Conservation (phyloP, 1,139 yeast species). For the Saccharomyces hybrid region DNA sequence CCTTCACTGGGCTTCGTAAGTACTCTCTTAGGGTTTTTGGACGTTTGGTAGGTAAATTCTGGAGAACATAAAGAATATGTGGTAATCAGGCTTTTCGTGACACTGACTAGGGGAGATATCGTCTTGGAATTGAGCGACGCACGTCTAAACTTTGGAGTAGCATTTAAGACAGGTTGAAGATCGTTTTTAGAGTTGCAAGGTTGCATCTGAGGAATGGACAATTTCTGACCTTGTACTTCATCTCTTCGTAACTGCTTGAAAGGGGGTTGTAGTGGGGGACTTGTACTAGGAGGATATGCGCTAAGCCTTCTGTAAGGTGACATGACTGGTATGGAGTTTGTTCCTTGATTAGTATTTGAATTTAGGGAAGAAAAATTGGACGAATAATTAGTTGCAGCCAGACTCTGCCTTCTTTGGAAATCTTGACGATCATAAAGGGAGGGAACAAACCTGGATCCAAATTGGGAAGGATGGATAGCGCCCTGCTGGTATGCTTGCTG, state of each 20-base stretch:
- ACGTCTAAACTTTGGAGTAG: constrained; percentile 70
- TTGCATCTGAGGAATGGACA: constrained; percentile 25
- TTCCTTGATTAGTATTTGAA: background rate
- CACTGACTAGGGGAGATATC: constrained; percentile 76
- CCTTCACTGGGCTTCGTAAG: constrained; percentile 91
- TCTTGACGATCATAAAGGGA: constrained; percentile 23
- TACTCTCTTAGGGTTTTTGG: constrained; percentile 85
- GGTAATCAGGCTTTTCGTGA: constrained; percentile 69
- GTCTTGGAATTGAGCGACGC: constrained; percentile 73
- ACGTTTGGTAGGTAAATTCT: constrained; percentile 71
- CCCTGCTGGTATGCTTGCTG: constrained; percentile 11
- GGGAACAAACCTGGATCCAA: constrained; percentile 8
- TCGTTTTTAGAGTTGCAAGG: constrained; percentile 36
- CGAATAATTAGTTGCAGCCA: constrained; percentile 16
- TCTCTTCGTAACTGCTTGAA: constrained; percentile 21
- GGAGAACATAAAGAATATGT: constrained; percentile 87
- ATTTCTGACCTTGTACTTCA: constrained; percentile 10
- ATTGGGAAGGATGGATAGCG: background rate
- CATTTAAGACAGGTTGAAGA: constrained; percentile 54
- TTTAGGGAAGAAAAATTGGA: background rate
- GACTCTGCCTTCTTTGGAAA: constrained; percentile 36
- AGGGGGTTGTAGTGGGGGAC: constrained; percentile 19
- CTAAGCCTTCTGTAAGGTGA: constrained; percentile 26
- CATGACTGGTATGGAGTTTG: constrained; percentile 7
- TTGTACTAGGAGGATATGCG: constrained; percentile 25